Evolutionary conservation across 441 rosid species (phyloP).

Genomic region (Adansonia madagascariensis): DNA sequence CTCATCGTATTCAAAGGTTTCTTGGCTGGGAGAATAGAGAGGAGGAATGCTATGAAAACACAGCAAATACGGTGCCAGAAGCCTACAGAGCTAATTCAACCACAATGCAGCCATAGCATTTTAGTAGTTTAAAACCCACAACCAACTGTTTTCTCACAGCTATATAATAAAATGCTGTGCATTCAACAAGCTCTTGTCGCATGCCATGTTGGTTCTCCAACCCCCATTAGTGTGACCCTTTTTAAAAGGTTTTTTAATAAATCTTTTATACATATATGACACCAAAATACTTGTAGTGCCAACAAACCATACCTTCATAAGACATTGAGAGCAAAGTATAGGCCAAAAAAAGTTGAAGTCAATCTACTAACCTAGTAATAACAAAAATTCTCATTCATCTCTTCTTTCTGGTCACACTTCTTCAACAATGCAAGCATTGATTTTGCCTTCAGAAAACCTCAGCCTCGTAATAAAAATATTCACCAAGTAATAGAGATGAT

Average conservation of each 20-base stretch:
- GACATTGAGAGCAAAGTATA: background rate
- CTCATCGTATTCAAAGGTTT: background rate
- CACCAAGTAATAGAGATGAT: background rate
- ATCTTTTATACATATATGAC: background rate
- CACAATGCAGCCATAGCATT: background rate
- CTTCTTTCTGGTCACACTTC: background rate
- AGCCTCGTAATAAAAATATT: background rate
- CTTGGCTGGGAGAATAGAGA: background rate
- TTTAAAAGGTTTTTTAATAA: background rate
- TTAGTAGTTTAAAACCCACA: background rate
- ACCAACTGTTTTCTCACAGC: background rate
- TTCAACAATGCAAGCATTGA: background rate
- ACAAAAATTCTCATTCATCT: conserved; percentile 17
- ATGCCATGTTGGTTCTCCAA: background rate
- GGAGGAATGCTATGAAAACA: background rate
- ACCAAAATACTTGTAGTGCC: background rate
- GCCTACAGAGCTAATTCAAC: background rate
- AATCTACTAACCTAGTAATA: background rate
- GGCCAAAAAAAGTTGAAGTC: background rate
- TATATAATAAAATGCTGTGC: background rate
- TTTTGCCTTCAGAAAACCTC: conserved; percentile 9
- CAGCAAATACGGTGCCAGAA: background rate
- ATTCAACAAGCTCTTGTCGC: background rate
- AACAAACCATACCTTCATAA: background rate
- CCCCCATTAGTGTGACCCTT: background rate